Conservation (phyloP, 202 grass and related monocot species). For the Musa balbisiana region DNA sequence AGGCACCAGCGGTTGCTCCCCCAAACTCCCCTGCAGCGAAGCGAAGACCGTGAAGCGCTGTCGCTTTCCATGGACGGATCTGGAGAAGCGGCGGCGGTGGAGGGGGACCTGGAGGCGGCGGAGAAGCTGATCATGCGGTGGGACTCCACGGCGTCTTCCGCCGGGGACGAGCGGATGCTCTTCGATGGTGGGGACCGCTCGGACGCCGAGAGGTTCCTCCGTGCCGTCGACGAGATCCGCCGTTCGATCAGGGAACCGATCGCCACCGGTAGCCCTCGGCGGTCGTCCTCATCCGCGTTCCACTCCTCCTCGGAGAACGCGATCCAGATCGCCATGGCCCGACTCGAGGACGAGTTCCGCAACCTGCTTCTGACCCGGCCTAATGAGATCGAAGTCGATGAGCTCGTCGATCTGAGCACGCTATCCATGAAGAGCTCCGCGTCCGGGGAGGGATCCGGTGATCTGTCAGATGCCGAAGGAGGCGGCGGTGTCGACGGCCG, state of each 20-base stretch:
- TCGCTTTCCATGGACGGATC: slow-evolving; percentile 45
- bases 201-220: slow-evolving; percentile 60
- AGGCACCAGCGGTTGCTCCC: not conserved
- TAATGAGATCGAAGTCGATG: slow-evolving; percentile 69
- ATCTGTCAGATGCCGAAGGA: slow-evolving; percentile 10
- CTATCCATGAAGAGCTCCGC: slow-evolving; percentile 38
- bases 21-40: not conserved
- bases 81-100: slow-evolving; percentile 5
- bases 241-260: slow-evolving; percentile 36
- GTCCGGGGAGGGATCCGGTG: not conserved
- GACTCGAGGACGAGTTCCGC: slow-evolving; percentile 86
- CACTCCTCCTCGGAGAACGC: slow-evolving; percentile 30
- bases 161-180: slow-evolving; percentile 44
- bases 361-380: slow-evolving; percentile 54
- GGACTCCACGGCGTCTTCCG: slow-evolving; percentile 43
- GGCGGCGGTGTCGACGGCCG: slow-evolving; percentile 19
- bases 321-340: slow-evolving; percentile 68
- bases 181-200: slow-evolving; percentile 49
- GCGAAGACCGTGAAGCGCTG: not conserved
- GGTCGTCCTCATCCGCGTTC: slow-evolving; percentile 22
- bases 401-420: slow-evolving; percentile 57
- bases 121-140: slow-evolving; percentile 76
- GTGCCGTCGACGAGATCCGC: slow-evolving; percentile 55
- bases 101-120: slow-evolving; percentile 56
- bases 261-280: slow-evolving; percentile 40